A percentile compares a stretch with the other conserved stretches of the same genome.
These are phyloP conservation scores for Trebouxia gelatinosa DNA, from an alignment of 163 green algal species.

Conservation along the genomic window DNA sequence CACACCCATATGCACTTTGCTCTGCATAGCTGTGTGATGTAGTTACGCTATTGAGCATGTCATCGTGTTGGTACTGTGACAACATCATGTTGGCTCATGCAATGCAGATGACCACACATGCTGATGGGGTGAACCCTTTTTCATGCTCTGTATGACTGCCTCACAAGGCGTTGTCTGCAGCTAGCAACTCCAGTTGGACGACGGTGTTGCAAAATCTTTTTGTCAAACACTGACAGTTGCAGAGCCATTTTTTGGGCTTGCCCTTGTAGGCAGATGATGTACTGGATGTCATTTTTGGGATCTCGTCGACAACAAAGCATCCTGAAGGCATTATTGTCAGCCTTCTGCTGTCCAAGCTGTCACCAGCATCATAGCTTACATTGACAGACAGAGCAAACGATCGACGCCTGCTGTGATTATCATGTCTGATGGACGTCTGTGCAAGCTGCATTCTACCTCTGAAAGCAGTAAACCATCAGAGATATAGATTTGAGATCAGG, in stretches of 20 bases:
- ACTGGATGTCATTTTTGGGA: no score
- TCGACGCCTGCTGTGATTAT: not conserved
- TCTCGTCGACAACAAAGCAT: no score
- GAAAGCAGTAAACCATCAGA: not conserved
- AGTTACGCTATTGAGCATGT: not conserved
- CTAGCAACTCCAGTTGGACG: not conserved
- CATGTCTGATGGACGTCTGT: not conserved
- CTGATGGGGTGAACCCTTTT: not conserved
- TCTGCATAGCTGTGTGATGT: not conserved
- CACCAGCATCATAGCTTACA: no score
- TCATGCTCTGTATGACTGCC: no score
- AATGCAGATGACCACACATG: not conserved
- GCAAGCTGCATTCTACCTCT: not conserved
- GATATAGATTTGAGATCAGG: not conserved
- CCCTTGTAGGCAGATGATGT: no score
- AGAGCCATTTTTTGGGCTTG: no score
- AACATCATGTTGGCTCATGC: not conserved
- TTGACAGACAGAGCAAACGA: no score
- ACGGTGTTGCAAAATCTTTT: no score
- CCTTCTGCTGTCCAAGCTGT: no score
- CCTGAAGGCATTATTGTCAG: no score
- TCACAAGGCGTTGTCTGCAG: not conserved
- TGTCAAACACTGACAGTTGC: no score
- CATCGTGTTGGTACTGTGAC: not conserved
- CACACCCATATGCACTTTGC: no score